Evolutionary conservation across 202 grass and related monocot species (phyloP), one percentile per base, ranked within the genome.

Genomic region (Panicum hallii): DNA sequence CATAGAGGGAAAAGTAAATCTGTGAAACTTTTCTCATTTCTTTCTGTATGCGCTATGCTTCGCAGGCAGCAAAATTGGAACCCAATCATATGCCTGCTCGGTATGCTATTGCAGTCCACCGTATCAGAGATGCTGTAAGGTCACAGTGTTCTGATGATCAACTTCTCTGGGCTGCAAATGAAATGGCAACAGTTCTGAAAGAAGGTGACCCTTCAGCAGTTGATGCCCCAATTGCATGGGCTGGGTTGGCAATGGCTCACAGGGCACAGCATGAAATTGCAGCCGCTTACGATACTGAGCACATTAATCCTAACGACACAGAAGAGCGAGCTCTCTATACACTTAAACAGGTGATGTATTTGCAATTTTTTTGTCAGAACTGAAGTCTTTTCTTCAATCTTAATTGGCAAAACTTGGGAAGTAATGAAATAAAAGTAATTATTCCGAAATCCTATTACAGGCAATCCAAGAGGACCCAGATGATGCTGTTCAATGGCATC

Each of bases 401-500:
- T 12, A 89, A 74, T 84, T 42, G 71, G 26, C 45, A 67, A 84
- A 73, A 49, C 56, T n/a, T 74, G 63, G 45, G 84, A 72, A 88
- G 20, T 70, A 75, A 45, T 7, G 23, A 43, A 61, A 63, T 42
- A 65, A 69, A 11, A 75, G 53, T 68, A 72, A 16, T 67, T 90
- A 74, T 52, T 86, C 70, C 61, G 23, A 63, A 79, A 72, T 75
- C 23, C 58, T 88, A 43, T 87, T 89, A 48, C 90, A 99, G 97
- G 93, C 97, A 70, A 92, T 99, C 82, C 87, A 96, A 80, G 97
- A 96, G 79, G 97, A 99, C 83, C 89, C 91, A 77, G 93, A 99
- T 90, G 93, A 99, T 86, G 75, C 93, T 65, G 82, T 99, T 75
- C 97, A 99, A 47, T 99, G 97, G 97, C 93, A 99, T 94, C 97